These are phyloP conservation scores for Lactarius indigo DNA, from an alignment of 768 basidiomycete species.

Conservation along the genomic window DNA sequence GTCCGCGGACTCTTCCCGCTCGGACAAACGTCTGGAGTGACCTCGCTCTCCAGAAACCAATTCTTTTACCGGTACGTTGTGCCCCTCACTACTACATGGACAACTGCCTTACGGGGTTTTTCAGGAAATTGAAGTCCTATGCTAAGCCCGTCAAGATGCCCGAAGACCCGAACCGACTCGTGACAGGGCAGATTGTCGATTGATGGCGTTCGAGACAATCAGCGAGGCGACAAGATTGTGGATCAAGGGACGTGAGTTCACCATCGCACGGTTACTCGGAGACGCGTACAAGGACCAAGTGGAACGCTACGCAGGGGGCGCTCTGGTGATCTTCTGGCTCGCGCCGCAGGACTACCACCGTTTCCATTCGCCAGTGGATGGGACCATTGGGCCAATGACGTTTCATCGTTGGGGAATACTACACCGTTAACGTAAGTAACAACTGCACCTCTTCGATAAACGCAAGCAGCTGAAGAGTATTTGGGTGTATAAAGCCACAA, in stretches of 20 bases:
- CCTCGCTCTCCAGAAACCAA: slow-evolving; percentile 75
- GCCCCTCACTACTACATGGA: background rate
- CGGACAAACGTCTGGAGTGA: slow-evolving; percentile 72
- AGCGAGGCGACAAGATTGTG: slow-evolving; percentile 83
- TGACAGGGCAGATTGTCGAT: slow-evolving; percentile 93
- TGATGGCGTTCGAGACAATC: slow-evolving; percentile 90
- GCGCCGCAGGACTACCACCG: slow-evolving; percentile 97
- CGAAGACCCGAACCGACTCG: slow-evolving; percentile 71
- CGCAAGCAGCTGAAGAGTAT: background rate
- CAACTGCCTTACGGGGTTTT: slow-evolving; percentile 16
- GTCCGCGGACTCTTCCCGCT: slow-evolving; percentile 67
- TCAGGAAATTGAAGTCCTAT: slow-evolving; percentile 78
- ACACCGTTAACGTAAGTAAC: slow-evolving; percentile 81
- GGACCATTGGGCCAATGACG: slow-evolving; percentile 76
- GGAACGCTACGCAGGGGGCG: slow-evolving; percentile 73
- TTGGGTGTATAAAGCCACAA: slow-evolving; percentile 58
- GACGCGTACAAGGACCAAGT: slow-evolving; percentile 68
- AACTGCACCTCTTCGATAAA: background rate
- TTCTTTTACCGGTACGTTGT: slow-evolving; percentile 72
- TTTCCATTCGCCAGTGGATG: slow-evolving; percentile 86
- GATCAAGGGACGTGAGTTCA: slow-evolving; percentile 98
- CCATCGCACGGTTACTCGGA: slow-evolving; percentile 73
- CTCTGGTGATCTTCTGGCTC: slow-evolving; percentile 84
- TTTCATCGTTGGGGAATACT: slow-evolving; percentile 89
- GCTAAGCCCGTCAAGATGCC: slow-evolving; percentile 74